Conservation (phyloP, 306 rosid genomes). For the Pterocarpus macrocarpus region DNA sequence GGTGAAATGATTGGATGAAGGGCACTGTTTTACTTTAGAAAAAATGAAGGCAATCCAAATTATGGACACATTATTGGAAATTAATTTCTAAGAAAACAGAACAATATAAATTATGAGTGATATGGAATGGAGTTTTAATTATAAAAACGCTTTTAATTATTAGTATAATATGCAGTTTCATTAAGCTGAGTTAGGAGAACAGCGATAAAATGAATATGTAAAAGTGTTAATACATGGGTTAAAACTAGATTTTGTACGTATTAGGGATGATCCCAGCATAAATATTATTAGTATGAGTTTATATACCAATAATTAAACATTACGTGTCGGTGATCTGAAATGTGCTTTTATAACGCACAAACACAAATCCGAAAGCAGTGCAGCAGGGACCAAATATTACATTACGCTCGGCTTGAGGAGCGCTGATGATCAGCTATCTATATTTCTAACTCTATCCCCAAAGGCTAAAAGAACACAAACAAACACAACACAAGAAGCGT, state of each 20-base stretch:
- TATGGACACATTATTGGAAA: background rate
- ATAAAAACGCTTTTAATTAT: constrained; percentile 8
- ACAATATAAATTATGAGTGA: background rate
- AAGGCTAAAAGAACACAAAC: too few relatives aligned
- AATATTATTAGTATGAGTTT: too few relatives aligned
- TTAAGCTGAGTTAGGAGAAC: too few relatives aligned
- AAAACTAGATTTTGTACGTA: too few relatives aligned
- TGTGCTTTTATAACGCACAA: constrained; percentile 3
- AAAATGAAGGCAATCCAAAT: background rate
- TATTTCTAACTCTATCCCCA: too few relatives aligned
- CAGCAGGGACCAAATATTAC: too few relatives aligned
- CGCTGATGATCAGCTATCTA: too few relatives aligned
- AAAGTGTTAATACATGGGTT: too few relatives aligned
- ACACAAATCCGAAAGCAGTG: background rate
- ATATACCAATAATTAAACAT: constrained; percentile 12
- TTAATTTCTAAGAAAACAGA: background rate
- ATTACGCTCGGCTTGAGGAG: too few relatives aligned
- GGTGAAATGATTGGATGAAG: background rate
- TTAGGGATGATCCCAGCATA: background rate
- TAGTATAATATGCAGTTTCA: background rate
- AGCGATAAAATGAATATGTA: too few relatives aligned
- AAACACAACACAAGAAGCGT: too few relatives aligned
- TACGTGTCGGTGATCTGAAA: constrained; percentile 55
- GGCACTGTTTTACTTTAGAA: background rate
- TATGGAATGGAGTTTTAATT: background rate